Base-by-base conservation (phyloP, 495 filamentous ascomycete genomes). In the Hypoxylon fuscum region DNA sequence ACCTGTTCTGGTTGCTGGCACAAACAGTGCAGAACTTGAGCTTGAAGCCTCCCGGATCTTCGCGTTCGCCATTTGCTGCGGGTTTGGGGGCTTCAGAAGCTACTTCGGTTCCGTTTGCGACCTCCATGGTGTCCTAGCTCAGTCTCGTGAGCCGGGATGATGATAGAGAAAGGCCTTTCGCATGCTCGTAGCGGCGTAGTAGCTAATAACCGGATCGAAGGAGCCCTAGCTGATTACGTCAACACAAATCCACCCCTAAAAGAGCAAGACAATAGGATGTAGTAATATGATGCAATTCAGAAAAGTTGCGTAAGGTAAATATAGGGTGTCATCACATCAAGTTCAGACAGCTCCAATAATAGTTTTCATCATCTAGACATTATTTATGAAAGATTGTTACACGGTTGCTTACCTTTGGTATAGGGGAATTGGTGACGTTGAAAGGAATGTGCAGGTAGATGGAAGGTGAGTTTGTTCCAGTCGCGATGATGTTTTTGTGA, bases 271-370 rank as follows among this genome's bases (percentile, higher is more conserved):
- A 25, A 2, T 2, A 14, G 2, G 23, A 64, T 48, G 51, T 41
- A 38, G 20, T 55, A 29, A 64, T 48, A 53, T 41, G 41, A 23
- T 55, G 44, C 27, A 41, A 47, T 64, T 78, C 75, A 83, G 77
- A 75, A 72, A 77, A 75, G 77, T 82, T 77, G 85, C 82, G 76
- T 80, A 80, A 74, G 71, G 66, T 73, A 77, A 72, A 68, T 62
- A 61, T 52, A 68, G 58, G 70, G 73, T 80, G 68, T 84, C 80
- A 79, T 82, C 87, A 8, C 25, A 80, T 75, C n/a, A 77, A 77
- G 84, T 94, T 64, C 89, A 87, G 93, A 97, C 92, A 97, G 93
- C 93, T 97, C 93, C 93, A 97, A 97, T 96, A 96, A 81, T 58
- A 55, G 62, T 56, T 74, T 54, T 85, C 82, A 85, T 83, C 81